Evolutionary conservation across 2,329 filamentous ascomycete species (phyloP), one percentile per base, ranked within the genome.

Genomic region (Rugonectria rugulosa): DNA sequence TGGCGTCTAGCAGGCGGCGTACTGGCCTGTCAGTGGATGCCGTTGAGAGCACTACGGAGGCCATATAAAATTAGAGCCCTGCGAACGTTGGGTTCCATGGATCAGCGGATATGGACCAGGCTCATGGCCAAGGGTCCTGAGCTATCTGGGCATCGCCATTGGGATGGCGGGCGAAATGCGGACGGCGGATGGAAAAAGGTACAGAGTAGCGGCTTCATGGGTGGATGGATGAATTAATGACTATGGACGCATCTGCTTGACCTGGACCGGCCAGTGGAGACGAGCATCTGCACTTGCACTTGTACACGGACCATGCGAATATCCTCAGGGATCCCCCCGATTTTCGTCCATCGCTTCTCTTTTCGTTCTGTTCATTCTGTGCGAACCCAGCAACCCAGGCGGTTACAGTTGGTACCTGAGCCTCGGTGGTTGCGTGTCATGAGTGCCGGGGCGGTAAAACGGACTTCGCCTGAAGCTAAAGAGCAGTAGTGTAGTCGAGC

Each of bases 41-140:
- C 5, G 14, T 62, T 49, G 61, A 57, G 61, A 61, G 66, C n/a
- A n/a, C n/a, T n/a, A n/a, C n/a, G n/a, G 60, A 70, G 65, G 59
- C 66, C 70, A 73, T 75, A 76, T 78, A 75, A 79, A 77, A 79
- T 77, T 76, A 79, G 75, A 72, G 69, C 66, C 57, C 61, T 68
- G 62, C 60, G 60, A 61, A 64, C 61, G 65, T 62, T 69, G 57
- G 63, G 61, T 65, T 61, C 56, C 59, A 67, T 67, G 64, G 64
- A 67, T 67, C 64, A 68, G 64, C 66, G 61, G 64, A 67, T 64
- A 61, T 61, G 56, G 51, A 62, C 64, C 62, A 59, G 57, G 65
- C 61, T 66, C 61, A 62, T 62, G 61, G 55, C 58, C 46, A 56
- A 65, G 64, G 64, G 63, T 46, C 57, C 47, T 38, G 41, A 24